Evolutionary conservation across 345 rosid genomes (phyloP).

Genomic region (Lenwebbia sp.): DNA sequence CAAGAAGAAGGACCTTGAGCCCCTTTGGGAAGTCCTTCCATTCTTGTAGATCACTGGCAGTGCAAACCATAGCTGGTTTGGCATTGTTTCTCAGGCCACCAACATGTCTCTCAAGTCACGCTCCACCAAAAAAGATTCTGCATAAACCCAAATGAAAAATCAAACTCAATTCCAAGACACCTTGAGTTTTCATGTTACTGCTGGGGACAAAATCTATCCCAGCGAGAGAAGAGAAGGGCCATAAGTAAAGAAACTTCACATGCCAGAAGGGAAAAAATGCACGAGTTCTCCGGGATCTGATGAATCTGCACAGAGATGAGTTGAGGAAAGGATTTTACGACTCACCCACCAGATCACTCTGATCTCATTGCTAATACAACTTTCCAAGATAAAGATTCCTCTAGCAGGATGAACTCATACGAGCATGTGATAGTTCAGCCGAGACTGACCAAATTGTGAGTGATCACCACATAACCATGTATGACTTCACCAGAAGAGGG

Average conservation of each 20-base stretch:
- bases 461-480: neutral
- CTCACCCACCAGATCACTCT: neutral
- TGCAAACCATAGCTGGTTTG: constrained; percentile 93
- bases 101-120: constrained; percentile 13
- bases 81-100: constrained; percentile 84
- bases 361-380: neutral
- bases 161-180: neutral
- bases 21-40: constrained; percentile 98
- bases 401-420: neutral
- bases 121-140: constrained; percentile 14
- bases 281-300: neutral
- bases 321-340: neutral
- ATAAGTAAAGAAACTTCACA: neutral
- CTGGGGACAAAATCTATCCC: neutral
- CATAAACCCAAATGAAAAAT: constrained; percentile 1
- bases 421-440: neutral
- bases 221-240: neutral
- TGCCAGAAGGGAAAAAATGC: neutral
- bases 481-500: neutral
- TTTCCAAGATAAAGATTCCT: neutral
- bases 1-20: constrained; percentile 85
- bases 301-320: neutral
- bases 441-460: neutral
- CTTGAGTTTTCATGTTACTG: neutral
- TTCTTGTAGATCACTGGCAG: constrained; percentile 64